Evolutionary conservation across 2,329 filamentous ascomycete species (phyloP), one percentile per base, ranked within the genome.

Genomic region (Aspergillus tubingensis): DNA sequence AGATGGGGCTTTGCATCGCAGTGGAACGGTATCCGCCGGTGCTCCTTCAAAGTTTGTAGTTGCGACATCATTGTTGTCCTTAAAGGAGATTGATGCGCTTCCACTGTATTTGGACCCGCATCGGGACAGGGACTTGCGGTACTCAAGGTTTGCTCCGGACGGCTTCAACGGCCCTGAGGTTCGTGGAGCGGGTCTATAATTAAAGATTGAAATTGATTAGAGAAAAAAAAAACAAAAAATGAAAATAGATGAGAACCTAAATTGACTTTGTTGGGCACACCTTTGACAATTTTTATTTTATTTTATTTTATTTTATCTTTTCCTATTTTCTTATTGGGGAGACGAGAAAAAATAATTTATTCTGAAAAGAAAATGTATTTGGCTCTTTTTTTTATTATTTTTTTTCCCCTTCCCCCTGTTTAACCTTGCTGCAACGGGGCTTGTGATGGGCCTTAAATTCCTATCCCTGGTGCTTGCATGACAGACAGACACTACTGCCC

Each of bases 1-100:
- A 57, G 59, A 65, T 61, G 62, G 64, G 58, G 52, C 61, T 64
- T 57, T 58, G 60, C 58, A 60, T 58, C 43, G 54, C 60, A 53
- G 62, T 65, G 51, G 59, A 58, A 67, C 62, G 63, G 60, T 64
- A 60, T 70, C 60, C 60, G 59, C 60, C 63, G 64, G 48, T 55
- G 60, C 60, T 65, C 61, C 63, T 62, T 61, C 62, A 62, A 65
- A 65, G 62, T 66, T 66, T 59, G 63, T 59, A 62, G 59, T 60
- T 53, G 61, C 57, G 58, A 56, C 55, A 62, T 60, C 47, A 30
- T 50, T 10, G 47, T 27, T 47, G 32, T 51, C 60, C 54, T 44
- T 54, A 54, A 59, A 54, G 30, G 57, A 58, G 59, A 61, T 43
- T 48, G 47, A 48, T 30, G 30, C 48, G 56, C 30, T 36, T 54